phyloP scores from a whole-genome alignment of 2,329 filamentous ascomycete species.

The Curvularia spicifera region DNA sequence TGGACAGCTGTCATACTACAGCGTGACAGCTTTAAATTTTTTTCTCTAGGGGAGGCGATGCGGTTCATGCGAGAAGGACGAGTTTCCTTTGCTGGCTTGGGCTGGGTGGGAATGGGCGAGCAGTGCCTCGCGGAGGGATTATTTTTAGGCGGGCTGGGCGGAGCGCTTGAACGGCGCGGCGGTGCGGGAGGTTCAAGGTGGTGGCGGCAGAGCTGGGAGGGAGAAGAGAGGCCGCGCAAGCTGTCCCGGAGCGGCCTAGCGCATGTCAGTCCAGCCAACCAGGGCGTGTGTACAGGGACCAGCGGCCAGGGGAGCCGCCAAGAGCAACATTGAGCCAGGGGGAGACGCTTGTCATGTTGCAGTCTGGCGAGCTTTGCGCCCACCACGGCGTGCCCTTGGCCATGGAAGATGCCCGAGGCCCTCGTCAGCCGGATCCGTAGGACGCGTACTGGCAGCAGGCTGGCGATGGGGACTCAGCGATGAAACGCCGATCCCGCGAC shows the following conservation, averaged over 20 bases:
- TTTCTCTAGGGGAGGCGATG: slow-evolving; percentile 7
- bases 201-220: slow-evolving; percentile 1
- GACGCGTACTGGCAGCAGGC: background rate
- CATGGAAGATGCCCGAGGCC: background rate
- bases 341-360: slow-evolving; percentile 2
- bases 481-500: background rate
- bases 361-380: too few species aligned
- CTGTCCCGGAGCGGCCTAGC: slow-evolving; percentile 12
- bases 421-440: slow-evolving; percentile 5
- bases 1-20: slow-evolving; percentile 5
- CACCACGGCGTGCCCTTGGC: too few species aligned
- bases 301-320: slow-evolving; percentile 10
- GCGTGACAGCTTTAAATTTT: background rate
- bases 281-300: background rate
- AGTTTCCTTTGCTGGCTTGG: background rate
- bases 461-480: background rate
- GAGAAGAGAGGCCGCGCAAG: slow-evolving; percentile 16
- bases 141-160: slow-evolving; percentile 7
- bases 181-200: slow-evolving; percentile 6
- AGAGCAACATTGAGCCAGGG: slow-evolving; percentile 14
- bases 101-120: background rate
- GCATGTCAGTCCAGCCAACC: slow-evolving; percentile 7
- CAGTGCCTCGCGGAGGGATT: slow-evolving; percentile 2
- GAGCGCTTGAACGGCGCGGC: slow-evolving; percentile 13
- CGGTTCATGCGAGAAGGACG: background rate